These are phyloP conservation scores for Blumeria hordei DNA, from an alignment of 2,329 filamentous ascomycete species.

Conservation along the genomic window DNA sequence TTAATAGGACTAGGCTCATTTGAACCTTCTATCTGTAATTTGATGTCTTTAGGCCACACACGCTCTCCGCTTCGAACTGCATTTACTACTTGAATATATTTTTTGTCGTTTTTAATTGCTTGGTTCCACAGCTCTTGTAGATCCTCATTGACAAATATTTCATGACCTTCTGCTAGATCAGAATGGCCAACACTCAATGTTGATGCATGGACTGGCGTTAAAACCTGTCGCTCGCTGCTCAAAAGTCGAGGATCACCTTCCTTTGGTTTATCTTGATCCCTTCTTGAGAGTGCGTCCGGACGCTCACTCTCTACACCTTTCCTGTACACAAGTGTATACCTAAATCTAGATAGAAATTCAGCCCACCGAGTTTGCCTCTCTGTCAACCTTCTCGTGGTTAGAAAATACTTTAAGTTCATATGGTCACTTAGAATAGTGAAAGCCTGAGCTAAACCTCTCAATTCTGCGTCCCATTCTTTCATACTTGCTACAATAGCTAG, in stretches of 20 bases:
- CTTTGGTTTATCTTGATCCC: background rate
- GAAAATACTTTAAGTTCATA: conserved; percentile 1
- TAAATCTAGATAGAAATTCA: background rate
- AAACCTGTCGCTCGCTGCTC: background rate
- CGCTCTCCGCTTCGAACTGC: background rate
- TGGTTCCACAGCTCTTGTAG: background rate
- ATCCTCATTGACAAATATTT: background rate
- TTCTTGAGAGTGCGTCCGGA: background rate
- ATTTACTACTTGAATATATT: background rate
- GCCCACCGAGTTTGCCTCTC: background rate
- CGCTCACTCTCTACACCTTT: background rate
- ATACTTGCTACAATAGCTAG: background rate
- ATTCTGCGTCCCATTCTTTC: background rate
- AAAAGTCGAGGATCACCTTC: background rate
- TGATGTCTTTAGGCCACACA: background rate
- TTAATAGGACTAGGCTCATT: background rate
- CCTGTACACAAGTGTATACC: background rate
- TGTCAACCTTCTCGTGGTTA: background rate
- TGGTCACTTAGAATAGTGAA: background rate
- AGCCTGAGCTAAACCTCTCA: background rate
- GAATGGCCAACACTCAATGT: background rate
- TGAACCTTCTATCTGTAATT: background rate
- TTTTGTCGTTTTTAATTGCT: background rate
- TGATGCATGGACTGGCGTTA: background rate
- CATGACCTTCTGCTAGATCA: background rate